These are phyloP conservation scores for Choiromyces venosus DNA, from an alignment of 495 filamentous ascomycete species.

Conservation along the genomic window DNA sequence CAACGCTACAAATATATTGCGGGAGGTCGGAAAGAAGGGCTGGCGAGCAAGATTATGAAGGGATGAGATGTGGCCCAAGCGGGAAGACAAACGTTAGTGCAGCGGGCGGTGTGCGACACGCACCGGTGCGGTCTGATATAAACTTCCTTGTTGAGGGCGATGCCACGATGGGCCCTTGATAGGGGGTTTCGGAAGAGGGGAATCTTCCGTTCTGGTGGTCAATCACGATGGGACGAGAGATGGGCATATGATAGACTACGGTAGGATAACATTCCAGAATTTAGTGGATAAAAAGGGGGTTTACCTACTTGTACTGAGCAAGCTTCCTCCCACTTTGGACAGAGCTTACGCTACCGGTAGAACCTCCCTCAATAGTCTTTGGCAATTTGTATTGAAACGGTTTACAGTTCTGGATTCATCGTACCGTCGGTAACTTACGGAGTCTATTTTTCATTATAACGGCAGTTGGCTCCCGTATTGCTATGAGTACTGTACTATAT, in stretches of 20 bases:
- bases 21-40: not conserved
- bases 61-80: conserved; percentile 34
- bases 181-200: conserved; percentile 15
- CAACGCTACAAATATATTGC: not conserved
- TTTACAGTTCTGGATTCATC: not conserved
- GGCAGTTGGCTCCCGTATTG: not conserved
- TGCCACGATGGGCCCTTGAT: not conserved
- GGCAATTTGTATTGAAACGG: not conserved
- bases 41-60: conserved; percentile 19
- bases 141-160: conserved; percentile 8
- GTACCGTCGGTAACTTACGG: not conserved
- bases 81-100: conserved; percentile 17
- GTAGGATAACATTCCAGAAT: not conserved
- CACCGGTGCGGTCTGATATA: not conserved
- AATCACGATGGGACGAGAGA: not conserved
- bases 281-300: not conserved
- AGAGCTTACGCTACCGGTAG: not conserved
- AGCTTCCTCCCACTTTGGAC: not conserved
- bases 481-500: not conserved
- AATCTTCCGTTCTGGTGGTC: conserved; percentile 11
- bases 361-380: conserved; percentile 3
- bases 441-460: not conserved
- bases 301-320: not conserved
- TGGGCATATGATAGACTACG: not conserved
- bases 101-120: conserved; percentile 16